Conservation (phyloP, 305 asterid genomes). For the Fraxinus floribunda region DNA sequence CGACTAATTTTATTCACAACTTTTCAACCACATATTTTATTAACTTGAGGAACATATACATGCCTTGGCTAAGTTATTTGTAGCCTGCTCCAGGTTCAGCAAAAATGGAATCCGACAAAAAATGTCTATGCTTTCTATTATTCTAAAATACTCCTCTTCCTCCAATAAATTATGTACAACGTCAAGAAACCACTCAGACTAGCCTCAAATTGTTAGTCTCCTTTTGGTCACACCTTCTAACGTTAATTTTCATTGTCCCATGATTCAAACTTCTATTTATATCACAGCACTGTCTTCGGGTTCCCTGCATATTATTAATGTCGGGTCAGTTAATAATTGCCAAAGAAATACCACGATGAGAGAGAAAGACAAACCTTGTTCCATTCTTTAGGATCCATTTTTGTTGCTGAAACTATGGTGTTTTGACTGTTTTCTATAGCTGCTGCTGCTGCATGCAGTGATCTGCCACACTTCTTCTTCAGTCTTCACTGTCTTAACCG, state of each 20-base stretch:
- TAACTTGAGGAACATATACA: too few species aligned
- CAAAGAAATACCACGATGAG: neutral
- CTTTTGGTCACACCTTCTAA: conserved; percentile 48
- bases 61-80: neutral
- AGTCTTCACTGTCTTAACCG: conserved; percentile 7
- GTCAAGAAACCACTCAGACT: neutral
- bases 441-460: conserved; percentile 30
- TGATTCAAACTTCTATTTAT: conserved; percentile 32
- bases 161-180: conserved; percentile 20
- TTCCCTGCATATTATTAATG: conserved; percentile 41
- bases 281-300: conserved; percentile 66
- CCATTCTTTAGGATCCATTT: conserved; percentile 61
- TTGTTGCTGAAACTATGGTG: conserved; percentile 45
- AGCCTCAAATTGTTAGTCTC: conserved; percentile 45
- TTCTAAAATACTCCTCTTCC: neutral
- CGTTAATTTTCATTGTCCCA: conserved; percentile 42
- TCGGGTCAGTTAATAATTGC: neutral
- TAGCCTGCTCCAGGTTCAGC: neutral
- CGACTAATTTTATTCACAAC: too few species aligned
- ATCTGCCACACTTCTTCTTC: conserved; percentile 28
- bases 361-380: conserved; percentile 43
- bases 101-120: neutral
- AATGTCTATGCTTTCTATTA: neutral
- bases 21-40: too few species aligned
- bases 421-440: neutral